These are phyloP conservation scores for Babjeviella inositovora DNA, from an alignment of 805 yeast species.

Conservation along the genomic window DNA sequence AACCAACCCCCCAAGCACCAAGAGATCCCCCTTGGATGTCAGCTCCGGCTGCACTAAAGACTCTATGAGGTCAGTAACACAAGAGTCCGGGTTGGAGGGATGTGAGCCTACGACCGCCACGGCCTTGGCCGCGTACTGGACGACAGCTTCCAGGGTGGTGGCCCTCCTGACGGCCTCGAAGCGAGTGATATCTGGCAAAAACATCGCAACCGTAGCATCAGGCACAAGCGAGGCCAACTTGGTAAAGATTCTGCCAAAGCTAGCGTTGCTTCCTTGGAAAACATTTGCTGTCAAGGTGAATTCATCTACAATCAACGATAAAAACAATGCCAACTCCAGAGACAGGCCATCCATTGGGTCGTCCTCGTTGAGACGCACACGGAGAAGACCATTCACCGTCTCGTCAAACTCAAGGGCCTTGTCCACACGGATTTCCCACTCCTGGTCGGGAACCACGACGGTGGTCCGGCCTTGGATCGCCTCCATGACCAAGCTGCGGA, in stretches of 20 bases:
- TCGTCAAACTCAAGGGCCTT: slow-evolving; percentile 53
- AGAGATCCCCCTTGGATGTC: slow-evolving; percentile 4
- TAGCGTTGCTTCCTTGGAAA: no score
- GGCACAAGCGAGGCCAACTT: no score
- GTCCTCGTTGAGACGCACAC: no score
- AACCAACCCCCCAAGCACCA: slow-evolving; percentile 24
- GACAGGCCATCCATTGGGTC: no score
- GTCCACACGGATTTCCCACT: slow-evolving; percentile 57
- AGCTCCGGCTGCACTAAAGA: slow-evolving; percentile 4
- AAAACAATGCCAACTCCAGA: no score
- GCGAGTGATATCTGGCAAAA: no score
- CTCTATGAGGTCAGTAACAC: slow-evolving; percentile 2
- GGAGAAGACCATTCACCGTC: slow-evolving; percentile 18
- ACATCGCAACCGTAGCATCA: no score
- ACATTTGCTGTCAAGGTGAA: no score
- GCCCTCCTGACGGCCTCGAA: no score
- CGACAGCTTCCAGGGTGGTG: no score
- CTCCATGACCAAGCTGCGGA: slow-evolving; percentile 50
- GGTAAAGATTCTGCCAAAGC: no score
- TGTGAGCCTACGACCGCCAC: slow-evolving; percentile 35
- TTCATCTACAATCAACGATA: no score
- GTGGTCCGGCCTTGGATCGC: slow-evolving; percentile 34
- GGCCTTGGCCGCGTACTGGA: slow-evolving; percentile 20
- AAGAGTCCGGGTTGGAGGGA: slow-evolving; percentile 7
- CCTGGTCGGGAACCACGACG: slow-evolving; percentile 50